Evolutionary conservation across 1,284 basidiomycete species (phyloP), one percentile per base, ranked within the genome.

Genomic region (Trichosporon ovoides): DNA sequence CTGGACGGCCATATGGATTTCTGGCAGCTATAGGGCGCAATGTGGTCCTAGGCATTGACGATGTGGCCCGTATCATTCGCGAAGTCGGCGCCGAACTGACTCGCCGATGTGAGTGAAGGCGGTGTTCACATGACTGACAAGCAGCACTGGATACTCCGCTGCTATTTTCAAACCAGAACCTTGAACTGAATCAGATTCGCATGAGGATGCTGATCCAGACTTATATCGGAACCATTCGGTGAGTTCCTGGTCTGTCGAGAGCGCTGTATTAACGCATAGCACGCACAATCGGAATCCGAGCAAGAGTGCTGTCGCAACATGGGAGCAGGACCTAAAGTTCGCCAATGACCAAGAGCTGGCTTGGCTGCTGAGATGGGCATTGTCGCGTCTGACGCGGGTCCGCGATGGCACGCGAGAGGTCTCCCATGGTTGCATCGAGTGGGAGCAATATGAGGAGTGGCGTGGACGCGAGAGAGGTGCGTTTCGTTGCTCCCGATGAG

Each of bases 291-390:
- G 60, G 12, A 52, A 43, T 5, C 55, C 60, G 28, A 56, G 56
- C n/a, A 61, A 55, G 53, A 56, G 53, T 19, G 52, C 59, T 66
- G 67, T 52, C 80, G 37, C 56, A 11, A 61, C 61, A 0, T 92
- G 88, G 85, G 78, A 81, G 35, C 86, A 91, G 68, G 91, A 94
- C 72, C 84, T 89, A 4, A 78, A 80, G 52, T 88, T 93, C 70
- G 88, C 90, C 0, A 85, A 85, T 12, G 87, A 89, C 20, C 86
- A 91, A 62, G 89, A 93, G 69, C 80, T 95, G 7, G 89, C 87
- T 3, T 91, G 91, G 87, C 84, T 85, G 64, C 79, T 92, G 20
- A 83, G 91, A 10, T 94, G 91, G 91, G 88, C 87, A 40, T 81
- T 94, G 10, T 85, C 85, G 13, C 79, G 89, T 40, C 83, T 89